A percentile compares a stretch with the other conserved stretches of the same genome.
phyloP scores from a whole-genome alignment of 2,329 filamentous ascomycete species.

The Rhynchosporium secalis region DNA sequence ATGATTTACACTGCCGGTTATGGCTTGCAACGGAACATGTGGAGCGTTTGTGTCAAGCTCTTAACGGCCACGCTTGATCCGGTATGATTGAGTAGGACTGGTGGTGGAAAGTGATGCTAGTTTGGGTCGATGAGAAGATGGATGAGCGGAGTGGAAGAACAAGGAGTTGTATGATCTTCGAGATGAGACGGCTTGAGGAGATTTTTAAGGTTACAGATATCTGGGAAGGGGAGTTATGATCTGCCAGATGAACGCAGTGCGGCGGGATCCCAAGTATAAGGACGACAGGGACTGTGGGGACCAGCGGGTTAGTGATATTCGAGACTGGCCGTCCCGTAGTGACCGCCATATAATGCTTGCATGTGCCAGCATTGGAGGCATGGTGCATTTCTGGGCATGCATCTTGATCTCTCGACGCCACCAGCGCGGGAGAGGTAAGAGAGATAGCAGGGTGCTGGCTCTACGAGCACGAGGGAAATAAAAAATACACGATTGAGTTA shows the following conservation, averaged over 20 bases:
- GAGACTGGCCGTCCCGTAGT: slow-evolving; percentile 8
- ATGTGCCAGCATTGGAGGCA: slow-evolving; percentile 7
- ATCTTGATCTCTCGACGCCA: not conserved
- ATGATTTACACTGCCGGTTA: slow-evolving; percentile 18
- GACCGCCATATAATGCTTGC: slow-evolving; percentile 5
- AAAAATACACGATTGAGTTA: not conserved
- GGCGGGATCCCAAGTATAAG: slow-evolving; percentile 37
- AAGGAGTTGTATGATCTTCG: slow-evolving; percentile 30
- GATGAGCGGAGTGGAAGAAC: slow-evolving; percentile 10
- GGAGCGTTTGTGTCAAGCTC: slow-evolving; percentile 26
- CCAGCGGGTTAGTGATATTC: slow-evolving; percentile 8
- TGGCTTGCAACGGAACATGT: slow-evolving; percentile 23
- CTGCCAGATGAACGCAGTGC: slow-evolving; percentile 20
- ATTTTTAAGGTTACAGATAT: slow-evolving; percentile 27
- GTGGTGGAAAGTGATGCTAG: slow-evolving; percentile 8
- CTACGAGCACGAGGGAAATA: not conserved
- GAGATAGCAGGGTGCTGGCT: not conserved
- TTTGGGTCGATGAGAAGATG: slow-evolving; percentile 14
- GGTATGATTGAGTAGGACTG: slow-evolving; percentile 21
- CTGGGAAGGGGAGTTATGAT: slow-evolving; percentile 21
- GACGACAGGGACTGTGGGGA: slow-evolving; percentile 26
- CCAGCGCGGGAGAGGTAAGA: slow-evolving; percentile 1
- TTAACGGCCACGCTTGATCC: slow-evolving; percentile 29
- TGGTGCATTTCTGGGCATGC: slow-evolving; percentile 13
- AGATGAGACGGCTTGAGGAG: slow-evolving; percentile 37